Evolutionary conservation across 2,329 filamentous ascomycete species (phyloP), one percentile per base, ranked within the genome.

Genomic region (Alternaria panax): DNA sequence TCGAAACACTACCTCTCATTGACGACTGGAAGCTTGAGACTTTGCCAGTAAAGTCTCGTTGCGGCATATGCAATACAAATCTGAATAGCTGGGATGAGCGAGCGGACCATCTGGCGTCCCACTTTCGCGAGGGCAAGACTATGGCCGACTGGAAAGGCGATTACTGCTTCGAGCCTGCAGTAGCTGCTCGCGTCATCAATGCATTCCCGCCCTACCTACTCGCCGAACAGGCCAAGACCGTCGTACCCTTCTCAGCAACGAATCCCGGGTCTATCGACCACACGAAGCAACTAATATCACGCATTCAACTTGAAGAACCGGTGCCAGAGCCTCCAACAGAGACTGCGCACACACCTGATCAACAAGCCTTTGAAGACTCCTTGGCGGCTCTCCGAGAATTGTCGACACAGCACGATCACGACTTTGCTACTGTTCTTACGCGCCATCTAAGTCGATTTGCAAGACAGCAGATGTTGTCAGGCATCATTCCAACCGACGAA

Each of bases 11-110:
- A 83, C 70, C 78, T 79, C 67, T 80, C 77, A 87, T 86, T 86
- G 59, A 92, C 85, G 86, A 86, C 53, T 86, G 86, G 85, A 83
- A 83, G 68, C 81, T 82, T 50, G 79, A 80, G 25, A 80, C 81
- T 14, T 77, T 78, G 9, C 80, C 83, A 32, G 80, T 87, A 54
- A 82, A 80, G 40, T 78, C 79, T 41, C 77, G 80, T 8, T 85
- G 83, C 65, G 83, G 83, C 3, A 85, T 85, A 64, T 85, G 83
- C 59, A 71, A 75, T 5, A 59, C 68, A 27, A 67, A 70, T 1
- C 75, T 85, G 60, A 70, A 69, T 4, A 79, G 71, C 7, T 85
- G 84, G 84, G 71, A 79, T 40, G 79, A 80, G 50, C 76, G 84
- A 4, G 73, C 75, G 6, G 81, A 85, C 54, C 84, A 86, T 66